Evolutionary conservation across 2,329 filamentous ascomycete species (phyloP).

Genomic region (Paecilomyces fulvus): DNA sequence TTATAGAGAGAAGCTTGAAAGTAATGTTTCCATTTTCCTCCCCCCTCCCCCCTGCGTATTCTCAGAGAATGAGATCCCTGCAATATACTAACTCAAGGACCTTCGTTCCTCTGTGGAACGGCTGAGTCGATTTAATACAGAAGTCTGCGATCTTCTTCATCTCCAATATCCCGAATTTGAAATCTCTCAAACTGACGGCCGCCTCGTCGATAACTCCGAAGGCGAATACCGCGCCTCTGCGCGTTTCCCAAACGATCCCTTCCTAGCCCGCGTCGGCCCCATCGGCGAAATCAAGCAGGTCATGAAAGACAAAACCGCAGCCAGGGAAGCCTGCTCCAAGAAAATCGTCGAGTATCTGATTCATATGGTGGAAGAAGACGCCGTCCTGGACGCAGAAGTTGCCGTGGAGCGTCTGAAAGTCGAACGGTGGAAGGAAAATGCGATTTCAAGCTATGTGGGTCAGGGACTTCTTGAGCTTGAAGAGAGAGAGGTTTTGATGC

Average conservation of each 20-base stretch:
- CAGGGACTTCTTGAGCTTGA: not conserved
- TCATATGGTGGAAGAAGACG: constrained; percentile 20
- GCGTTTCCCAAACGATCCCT: constrained; percentile 18
- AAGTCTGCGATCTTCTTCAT: constrained; percentile 14
- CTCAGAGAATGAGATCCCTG: not conserved
- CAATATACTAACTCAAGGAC: not conserved
- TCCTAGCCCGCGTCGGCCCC: constrained; percentile 20
- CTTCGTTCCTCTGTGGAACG: not conserved
- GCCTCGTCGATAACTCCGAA: constrained; percentile 4
- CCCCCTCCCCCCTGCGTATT: not conserved
- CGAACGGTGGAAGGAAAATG: not conserved
- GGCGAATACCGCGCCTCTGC: constrained; percentile 12
- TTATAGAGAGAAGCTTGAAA: constrained; percentile 10
- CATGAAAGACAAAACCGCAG: constrained; percentile 4
- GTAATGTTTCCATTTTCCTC: constrained; percentile 7
- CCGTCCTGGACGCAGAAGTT: constrained; percentile 3
- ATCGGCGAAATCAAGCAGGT: constrained; percentile 12
- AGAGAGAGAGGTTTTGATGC: not conserved
- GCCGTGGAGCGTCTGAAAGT: constrained; percentile 4
- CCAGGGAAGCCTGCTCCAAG: constrained; percentile 15
- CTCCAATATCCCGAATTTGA: constrained; percentile 13
- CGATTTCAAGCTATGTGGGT: not conserved
- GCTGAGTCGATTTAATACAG: constrained; percentile 6
- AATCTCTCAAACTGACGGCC: constrained; percentile 6
- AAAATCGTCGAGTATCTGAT: constrained; percentile 21